phyloP scores from a whole-genome alignment of 1,284 basidiomycete genomes.

The Sporisorium reilianum region DNA sequence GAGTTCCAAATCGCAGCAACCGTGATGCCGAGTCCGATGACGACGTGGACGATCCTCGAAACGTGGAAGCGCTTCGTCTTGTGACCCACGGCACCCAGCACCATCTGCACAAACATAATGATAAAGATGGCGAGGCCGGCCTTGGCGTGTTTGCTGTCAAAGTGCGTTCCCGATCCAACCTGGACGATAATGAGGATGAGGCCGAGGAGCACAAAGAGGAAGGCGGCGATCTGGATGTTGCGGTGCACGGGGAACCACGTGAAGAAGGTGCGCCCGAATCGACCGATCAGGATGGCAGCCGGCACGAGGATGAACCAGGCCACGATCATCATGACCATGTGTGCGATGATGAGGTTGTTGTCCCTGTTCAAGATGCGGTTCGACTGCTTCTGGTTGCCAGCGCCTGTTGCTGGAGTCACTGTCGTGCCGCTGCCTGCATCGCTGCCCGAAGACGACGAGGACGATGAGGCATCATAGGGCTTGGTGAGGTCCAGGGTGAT shows the following conservation, averaged over 20 bases:
- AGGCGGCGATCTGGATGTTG: constrained; percentile 72
- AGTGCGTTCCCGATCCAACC: constrained; percentile 22
- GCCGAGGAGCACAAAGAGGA: constrained; percentile 73
- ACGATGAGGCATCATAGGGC: constrained; percentile 27
- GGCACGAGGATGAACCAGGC: constrained; percentile 77
- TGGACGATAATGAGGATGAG: constrained; percentile 74
- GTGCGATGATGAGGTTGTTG: constrained; percentile 51
- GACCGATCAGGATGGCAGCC: constrained; percentile 74
- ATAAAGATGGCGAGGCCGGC: constrained; percentile 76
- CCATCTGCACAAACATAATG: constrained; percentile 75
- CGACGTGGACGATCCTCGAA: constrained; percentile 46
- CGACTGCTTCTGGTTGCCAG: background rate
- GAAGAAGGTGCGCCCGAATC: constrained; percentile 75
- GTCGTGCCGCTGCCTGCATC: constrained; percentile 5
- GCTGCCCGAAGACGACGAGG: constrained; percentile 13
- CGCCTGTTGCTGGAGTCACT: constrained; percentile 18
- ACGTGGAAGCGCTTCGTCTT: constrained; percentile 43
- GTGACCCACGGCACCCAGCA: constrained; percentile 76
- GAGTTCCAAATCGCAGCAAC: constrained; percentile 50
- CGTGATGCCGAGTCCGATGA: constrained; percentile 45
- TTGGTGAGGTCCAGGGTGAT: constrained; percentile 58
- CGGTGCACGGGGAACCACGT: constrained; percentile 76
- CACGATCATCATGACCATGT: constrained; percentile 67
- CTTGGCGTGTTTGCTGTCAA: constrained; percentile 69
- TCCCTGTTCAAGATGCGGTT: constrained; percentile 27